Base-by-base conservation (phyloP, 176 grass and related monocot genomes). In the Secale cereale region DNA sequence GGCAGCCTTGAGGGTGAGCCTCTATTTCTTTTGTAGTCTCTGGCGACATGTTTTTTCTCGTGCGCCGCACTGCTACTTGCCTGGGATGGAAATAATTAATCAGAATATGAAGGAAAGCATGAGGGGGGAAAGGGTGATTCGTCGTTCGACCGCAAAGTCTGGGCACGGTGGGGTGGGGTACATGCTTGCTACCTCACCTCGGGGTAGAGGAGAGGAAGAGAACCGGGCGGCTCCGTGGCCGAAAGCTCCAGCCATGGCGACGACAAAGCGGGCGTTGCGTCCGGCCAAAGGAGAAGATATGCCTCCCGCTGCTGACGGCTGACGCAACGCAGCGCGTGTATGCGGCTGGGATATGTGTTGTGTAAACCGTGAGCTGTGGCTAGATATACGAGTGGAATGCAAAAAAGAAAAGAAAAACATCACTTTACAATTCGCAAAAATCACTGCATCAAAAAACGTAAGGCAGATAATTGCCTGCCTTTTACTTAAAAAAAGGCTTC, bases 31-130 rank as follows among this genome's bases (percentile, higher is more conserved):
- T 65, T 46, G 37, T 56, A 22, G 39, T 36, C 59, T 57, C 39
- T 29, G 6, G 3, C 2, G 79, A 83, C n/a, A 71, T 78, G 79
- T 82, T 78, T 85, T 85, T 90, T 15, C 77, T 78, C 78, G 52
- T 63, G 37, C 29, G 45, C 46, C 48, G 83, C 23, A 56, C 19
- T 52, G 62, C 10, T 32, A 33, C 65, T 43, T 73, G 70, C 71
- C 71, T 74, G 8, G 41, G 71, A 10, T 14, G 25, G 71, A 48
- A 43, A 74, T 48, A 30, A 29, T 60, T 61, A 74, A 83, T 61
- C 52, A 4, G 15, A 19, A 54, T 30, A 10, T n/a, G 31, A 25
- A 59, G 3, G 20, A 15, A 57, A 32, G 20, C 65, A 60, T 59
- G 74, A 35, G 54, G 32, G 73, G 25, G 41, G 36, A 59, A 87